Evolutionary conservation across 129 eudicot genomes (phyloP).

Genomic region (Silybum marianum): DNA sequence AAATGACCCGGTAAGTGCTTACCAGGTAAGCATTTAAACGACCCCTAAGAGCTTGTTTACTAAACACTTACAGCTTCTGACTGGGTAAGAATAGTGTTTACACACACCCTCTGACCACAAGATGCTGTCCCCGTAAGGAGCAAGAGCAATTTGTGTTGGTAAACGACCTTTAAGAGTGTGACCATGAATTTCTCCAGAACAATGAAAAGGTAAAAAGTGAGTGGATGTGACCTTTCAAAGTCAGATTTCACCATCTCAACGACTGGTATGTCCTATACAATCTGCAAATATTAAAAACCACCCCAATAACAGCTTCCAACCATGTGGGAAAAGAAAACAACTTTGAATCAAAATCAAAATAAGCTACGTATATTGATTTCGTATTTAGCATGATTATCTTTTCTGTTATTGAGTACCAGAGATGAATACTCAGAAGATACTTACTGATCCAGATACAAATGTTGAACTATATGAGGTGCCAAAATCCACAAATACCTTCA

Average conservation of each 20-base stretch:
- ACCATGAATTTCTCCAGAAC: conserved; percentile 14
- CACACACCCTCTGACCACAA: neutral
- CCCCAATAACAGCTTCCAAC: neutral
- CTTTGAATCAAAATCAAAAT: neutral
- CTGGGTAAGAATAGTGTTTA: neutral
- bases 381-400: conserved; percentile 38
- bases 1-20: too few species aligned
- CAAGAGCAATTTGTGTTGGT: neutral
- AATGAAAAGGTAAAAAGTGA: neutral
- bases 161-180: conserved; percentile 6
- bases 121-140: neutral
- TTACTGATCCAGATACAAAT: conserved; percentile 59
- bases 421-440: conserved; percentile 71
- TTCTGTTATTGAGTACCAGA: conserved; percentile 60
- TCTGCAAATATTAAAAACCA: conserved; percentile 36
- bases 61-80: neutral
- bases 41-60: neutral
- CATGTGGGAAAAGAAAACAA: neutral
- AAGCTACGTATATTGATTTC: neutral
- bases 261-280: conserved; percentile 65
- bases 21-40: neutral
- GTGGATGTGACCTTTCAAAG: conserved; percentile 13
- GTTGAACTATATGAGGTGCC: conserved; percentile 75
- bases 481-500: conserved; percentile 58
- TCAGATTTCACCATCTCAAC: conserved; percentile 4